Conservation (phyloP, 768 basidiomycete genomes). For the Kwoniella sp. region DNA sequence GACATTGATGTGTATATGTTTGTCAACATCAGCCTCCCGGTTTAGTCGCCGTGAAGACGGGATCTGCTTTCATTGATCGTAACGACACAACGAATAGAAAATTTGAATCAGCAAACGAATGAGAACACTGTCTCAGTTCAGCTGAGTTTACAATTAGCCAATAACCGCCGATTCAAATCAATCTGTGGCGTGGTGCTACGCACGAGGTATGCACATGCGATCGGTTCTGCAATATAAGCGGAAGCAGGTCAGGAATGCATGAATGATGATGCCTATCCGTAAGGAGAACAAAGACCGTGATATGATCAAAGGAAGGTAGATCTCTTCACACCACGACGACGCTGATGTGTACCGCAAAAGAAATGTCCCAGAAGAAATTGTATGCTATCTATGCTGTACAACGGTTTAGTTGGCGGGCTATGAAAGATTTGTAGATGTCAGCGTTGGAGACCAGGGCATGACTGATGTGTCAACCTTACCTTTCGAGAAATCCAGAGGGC, state of each 20-base stretch:
- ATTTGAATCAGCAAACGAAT: constrained; percentile 3
- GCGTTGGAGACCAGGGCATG: not conserved
- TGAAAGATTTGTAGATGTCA: not conserved
- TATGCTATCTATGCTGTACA: constrained; percentile 10
- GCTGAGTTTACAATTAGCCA: not conserved
- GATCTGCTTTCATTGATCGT: constrained; percentile 11
- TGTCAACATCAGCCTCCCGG: constrained; percentile 12
- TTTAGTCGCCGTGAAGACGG: constrained; percentile 3
- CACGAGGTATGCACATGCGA: too few relatives aligned
- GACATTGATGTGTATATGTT: not conserved
- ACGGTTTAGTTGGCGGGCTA: constrained; percentile 37
- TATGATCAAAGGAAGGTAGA: not conserved
- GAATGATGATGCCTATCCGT: not conserved
- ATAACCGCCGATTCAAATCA: not conserved
- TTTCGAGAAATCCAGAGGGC: constrained; percentile 53
- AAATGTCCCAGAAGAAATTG: not conserved
- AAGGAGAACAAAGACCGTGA: not conserved
- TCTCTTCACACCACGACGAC: not conserved
- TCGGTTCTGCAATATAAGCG: too few relatives aligned
- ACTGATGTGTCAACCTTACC: constrained; percentile 19
- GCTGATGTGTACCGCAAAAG: not conserved
- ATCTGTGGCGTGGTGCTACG: not conserved
- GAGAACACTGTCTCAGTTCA: not conserved
- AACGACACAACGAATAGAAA: not conserved
- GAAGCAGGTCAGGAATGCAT: too few relatives aligned